A percentile compares a stretch with the other conserved stretches of the same genome.
Conservation (phyloP, 2,329 filamentous ascomycete species). For the Arthrobotrys pseudoclavata region DNA sequence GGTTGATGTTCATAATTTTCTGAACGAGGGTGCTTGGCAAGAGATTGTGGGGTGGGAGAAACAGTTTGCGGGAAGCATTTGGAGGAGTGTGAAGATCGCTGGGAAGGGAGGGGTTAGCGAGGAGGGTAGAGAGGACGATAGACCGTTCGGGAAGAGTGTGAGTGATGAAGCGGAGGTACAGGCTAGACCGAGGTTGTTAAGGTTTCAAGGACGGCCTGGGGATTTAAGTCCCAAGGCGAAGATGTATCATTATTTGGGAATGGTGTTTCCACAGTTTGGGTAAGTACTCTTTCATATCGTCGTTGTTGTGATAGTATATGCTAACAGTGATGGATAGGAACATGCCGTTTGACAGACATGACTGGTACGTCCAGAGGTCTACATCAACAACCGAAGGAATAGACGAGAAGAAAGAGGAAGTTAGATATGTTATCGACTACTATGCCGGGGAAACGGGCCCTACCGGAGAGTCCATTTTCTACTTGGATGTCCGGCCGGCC, state of each 20-base stretch:
- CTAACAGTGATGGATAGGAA: slow-evolving; percentile 29
- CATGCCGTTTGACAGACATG: slow-evolving; percentile 94
- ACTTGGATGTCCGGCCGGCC: slow-evolving; percentile 91
- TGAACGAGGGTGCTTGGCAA: slow-evolving; percentile 96
- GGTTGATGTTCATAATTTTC: slow-evolving; percentile 97
- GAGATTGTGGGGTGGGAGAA: slow-evolving; percentile 96
- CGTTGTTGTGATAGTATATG: not conserved
- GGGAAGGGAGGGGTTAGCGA: slow-evolving; percentile 74
- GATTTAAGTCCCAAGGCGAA: slow-evolving; percentile 93
- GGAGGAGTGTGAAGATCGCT: slow-evolving; percentile 80
- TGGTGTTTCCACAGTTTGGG: slow-evolving; percentile 85
- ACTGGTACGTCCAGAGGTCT: slow-evolving; percentile 90
- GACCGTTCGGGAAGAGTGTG: slow-evolving; percentile 63
- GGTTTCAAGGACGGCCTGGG: slow-evolving; percentile 89
- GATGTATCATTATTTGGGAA: slow-evolving; percentile 83
- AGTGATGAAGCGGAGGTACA: slow-evolving; percentile 64
- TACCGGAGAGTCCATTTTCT: slow-evolving; percentile 93
- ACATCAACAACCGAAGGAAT: slow-evolving; percentile 78
- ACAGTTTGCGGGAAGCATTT: slow-evolving; percentile 81
- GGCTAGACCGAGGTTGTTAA: slow-evolving; percentile 78
- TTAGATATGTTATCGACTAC: slow-evolving; percentile 97
- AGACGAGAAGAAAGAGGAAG: slow-evolving; percentile 61
- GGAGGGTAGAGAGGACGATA: slow-evolving; percentile 71
- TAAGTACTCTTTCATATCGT: slow-evolving; percentile 67
- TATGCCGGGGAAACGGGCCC: slow-evolving; percentile 86